Evolutionary conservation across 2,329 filamentous ascomycete species (phyloP).

Genomic region (Aspergillus clavatus): DNA sequence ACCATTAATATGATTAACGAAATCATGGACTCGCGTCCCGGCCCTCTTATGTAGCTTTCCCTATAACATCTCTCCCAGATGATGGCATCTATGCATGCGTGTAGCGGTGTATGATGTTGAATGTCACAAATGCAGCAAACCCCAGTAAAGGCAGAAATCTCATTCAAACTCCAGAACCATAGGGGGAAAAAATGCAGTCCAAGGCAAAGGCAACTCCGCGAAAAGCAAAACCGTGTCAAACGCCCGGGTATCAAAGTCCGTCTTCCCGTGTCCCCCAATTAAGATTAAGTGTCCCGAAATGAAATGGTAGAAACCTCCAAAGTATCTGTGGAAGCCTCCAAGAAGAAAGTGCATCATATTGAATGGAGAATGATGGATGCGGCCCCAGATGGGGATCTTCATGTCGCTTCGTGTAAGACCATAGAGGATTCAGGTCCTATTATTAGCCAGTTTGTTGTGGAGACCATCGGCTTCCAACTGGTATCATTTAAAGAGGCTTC

Average conservation of each 20-base stretch:
- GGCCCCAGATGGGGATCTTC: no score
- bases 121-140: not conserved
- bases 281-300: no score
- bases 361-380: no score
- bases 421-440: no score
- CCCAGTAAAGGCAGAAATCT: no score
- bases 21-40: not conserved
- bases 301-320: conserved; percentile 1
- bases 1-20: not conserved
- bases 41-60: not conserved
- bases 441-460: no score
- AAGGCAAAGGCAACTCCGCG: not conserved
- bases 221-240: not conserved
- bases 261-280: no score
- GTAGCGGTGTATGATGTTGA: not conserved
- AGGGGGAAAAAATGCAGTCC: conserved; percentile 7
- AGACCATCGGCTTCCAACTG: no score
- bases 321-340: conserved; percentile 3
- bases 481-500: conserved; percentile 51
- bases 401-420: no score
- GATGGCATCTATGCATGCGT: not conserved
- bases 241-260: not conserved
- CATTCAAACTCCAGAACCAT: not conserved
- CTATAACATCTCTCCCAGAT: not conserved
- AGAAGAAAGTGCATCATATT: no score